Percentiles rank a stretch among this genome's conserved stretches.
These are phyloP conservation scores for Capsicum baccatum DNA, from an alignment of 257 asterid species.

Conservation along the genomic window DNA sequence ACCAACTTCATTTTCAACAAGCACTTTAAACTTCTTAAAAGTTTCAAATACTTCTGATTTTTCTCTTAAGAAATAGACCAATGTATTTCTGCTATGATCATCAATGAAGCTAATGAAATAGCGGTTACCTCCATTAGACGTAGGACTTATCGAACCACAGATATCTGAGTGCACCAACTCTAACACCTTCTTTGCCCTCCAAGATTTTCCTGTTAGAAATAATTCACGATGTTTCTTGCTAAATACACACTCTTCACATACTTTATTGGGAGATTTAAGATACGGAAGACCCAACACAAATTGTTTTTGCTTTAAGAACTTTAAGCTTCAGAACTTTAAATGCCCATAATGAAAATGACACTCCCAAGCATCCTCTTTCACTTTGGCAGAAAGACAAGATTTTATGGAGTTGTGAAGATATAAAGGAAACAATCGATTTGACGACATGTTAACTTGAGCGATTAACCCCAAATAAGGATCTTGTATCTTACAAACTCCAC, in stretches of 20 bases:
- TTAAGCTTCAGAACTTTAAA: background rate
- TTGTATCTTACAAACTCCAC: background rate
- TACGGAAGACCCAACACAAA: background rate
- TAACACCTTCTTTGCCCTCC: background rate
- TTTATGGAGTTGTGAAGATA: background rate
- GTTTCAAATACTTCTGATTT: no score
- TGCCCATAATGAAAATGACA: background rate
- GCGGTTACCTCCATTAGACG: background rate
- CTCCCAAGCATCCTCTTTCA: background rate
- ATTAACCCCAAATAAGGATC: background rate
- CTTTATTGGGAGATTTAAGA: background rate
- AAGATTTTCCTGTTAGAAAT: background rate
- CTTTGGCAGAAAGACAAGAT: background rate
- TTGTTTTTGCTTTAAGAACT: background rate
- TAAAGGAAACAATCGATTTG: background rate
- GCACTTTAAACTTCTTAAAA: no score
- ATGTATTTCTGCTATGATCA: background rate
- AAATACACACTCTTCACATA: background rate
- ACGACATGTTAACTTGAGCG: background rate
- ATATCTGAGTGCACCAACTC: background rate
- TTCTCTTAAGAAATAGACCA: background rate
- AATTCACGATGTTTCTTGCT: background rate
- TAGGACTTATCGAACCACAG: background rate
- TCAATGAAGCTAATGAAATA: background rate
- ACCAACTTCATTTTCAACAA: no score